phyloP scores from a whole-genome alignment of 805 yeast genomes.

The Ogataea degrootiae region DNA sequence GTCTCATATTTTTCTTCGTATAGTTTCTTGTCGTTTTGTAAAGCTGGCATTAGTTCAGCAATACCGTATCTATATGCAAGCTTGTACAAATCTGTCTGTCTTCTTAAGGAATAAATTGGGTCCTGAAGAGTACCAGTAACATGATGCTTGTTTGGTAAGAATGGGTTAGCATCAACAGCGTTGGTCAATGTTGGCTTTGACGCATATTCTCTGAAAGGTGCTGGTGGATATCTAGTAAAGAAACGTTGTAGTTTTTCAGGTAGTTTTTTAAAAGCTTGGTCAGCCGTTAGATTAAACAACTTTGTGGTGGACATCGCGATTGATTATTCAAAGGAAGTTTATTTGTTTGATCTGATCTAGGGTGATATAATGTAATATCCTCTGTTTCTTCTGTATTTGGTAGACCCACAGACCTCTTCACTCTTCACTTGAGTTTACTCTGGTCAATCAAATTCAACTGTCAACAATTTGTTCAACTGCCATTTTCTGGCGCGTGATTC shows the following conservation, averaged over 20 bases:
- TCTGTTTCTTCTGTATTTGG: no score
- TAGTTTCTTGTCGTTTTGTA: slow-evolving; percentile 59
- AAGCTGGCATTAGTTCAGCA: slow-evolving; percentile 66
- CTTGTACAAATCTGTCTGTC: slow-evolving; percentile 80
- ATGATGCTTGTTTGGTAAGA: slow-evolving; percentile 79
- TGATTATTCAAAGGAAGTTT: background rate
- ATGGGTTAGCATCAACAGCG: slow-evolving; percentile 79
- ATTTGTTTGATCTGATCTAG: background rate
- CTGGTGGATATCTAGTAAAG: slow-evolving; percentile 80
- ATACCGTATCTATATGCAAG: slow-evolving; percentile 80
- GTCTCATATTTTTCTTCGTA: slow-evolving; percentile 70
- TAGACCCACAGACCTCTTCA: no score
- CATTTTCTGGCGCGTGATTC: no score
- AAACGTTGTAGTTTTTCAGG: slow-evolving; percentile 69
- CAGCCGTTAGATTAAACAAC: slow-evolving; percentile 26
- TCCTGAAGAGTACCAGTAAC: slow-evolving; percentile 72
- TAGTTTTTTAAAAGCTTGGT: slow-evolving; percentile 40
- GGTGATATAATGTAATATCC: no score
- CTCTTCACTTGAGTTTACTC: background rate
- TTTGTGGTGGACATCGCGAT: slow-evolving; percentile 13
- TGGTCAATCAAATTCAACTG: no score
- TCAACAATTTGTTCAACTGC: no score
- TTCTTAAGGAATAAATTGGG: slow-evolving; percentile 73
- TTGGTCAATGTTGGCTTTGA: slow-evolving; percentile 57
- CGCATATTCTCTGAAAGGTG: slow-evolving; percentile 67